A percentile compares a stretch with the other conserved stretches of the same genome.
Conservation (phyloP, 1,284 basidiomycete genomes). For the Pseudozyma flocculosa region DNA sequence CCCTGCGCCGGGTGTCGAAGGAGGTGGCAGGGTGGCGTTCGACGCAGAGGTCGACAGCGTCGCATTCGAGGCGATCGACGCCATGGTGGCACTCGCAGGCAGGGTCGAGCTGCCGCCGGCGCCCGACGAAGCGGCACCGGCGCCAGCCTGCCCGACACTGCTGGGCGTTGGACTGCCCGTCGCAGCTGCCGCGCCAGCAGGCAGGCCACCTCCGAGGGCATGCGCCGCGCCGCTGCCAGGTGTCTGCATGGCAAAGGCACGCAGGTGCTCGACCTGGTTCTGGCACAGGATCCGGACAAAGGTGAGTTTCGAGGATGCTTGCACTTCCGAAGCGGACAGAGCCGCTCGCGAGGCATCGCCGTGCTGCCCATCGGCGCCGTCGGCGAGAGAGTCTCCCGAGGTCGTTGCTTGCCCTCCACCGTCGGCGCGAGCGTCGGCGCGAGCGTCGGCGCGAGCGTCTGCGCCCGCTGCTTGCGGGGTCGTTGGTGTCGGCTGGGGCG, state of each 20-base stretch:
- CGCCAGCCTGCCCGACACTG: too few relatives aligned
- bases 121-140: conserved; percentile 1
- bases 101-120: conserved; percentile 12
- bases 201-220: too few relatives aligned
- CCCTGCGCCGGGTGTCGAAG: conserved; percentile 10
- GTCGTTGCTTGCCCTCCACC: background rate
- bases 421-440: background rate
- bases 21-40: conserved; percentile 12
- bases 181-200: too few relatives aligned
- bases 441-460: background rate
- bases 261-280: conserved; percentile 44
- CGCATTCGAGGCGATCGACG: conserved; percentile 37
- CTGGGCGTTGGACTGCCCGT: too few relatives aligned
- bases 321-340: conserved; percentile 2
- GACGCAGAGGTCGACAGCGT: conserved; percentile 31
- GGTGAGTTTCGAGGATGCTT: conserved; percentile 11
- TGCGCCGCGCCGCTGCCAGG: background rate
- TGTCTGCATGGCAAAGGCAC: conserved; percentile 14
- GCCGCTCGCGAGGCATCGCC: background rate
- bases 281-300: conserved; percentile 45
- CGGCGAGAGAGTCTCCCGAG: conserved; percentile 15
- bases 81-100: conserved; percentile 20
- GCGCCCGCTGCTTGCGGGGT: too few relatives aligned
- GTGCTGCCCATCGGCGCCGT: conserved; percentile 9
- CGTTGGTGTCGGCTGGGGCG: background rate